Percentiles rank a stretch among this genome's conserved stretches.
phyloP scores from a whole-genome alignment of 192 early-diverging fungal genomes.

The Gigaspora rosea region DNA sequence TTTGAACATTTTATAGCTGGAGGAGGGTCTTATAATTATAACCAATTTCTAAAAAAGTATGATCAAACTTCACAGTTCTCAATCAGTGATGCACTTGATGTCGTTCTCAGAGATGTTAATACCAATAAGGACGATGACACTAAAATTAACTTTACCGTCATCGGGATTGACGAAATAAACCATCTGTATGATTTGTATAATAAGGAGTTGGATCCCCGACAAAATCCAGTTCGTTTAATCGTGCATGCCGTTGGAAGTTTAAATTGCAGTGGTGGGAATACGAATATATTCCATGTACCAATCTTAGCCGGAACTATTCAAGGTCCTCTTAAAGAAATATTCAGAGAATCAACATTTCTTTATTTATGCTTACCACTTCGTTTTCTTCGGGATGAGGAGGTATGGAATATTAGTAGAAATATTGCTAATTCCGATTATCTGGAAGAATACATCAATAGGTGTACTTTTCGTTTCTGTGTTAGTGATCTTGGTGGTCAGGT shows the following conservation, averaged over 20 bases:
- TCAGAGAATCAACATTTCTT: neutral
- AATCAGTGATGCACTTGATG: neutral
- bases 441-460: neutral
- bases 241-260: neutral
- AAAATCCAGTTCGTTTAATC: no score
- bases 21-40: neutral
- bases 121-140: neutral
- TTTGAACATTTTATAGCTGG: neutral
- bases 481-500: conserved; percentile 19
- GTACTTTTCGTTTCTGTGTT: neutral
- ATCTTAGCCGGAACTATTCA: conserved; percentile 20
- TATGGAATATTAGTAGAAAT: neutral
- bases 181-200: neutral
- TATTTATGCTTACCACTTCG: neutral
- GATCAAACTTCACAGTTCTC: neutral
- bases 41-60: no score
- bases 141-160: neutral
- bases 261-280: neutral
- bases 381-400: neutral
- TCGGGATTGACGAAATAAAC: conserved; percentile 16
- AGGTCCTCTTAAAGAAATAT: conserved; percentile 6
- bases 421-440: neutral
- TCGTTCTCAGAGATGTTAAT: neutral
- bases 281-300: neutral
- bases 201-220: neutral